Conservation (phyloP, 2,329 filamentous ascomycete species). For the Phyllosticta citriasiana region DNA sequence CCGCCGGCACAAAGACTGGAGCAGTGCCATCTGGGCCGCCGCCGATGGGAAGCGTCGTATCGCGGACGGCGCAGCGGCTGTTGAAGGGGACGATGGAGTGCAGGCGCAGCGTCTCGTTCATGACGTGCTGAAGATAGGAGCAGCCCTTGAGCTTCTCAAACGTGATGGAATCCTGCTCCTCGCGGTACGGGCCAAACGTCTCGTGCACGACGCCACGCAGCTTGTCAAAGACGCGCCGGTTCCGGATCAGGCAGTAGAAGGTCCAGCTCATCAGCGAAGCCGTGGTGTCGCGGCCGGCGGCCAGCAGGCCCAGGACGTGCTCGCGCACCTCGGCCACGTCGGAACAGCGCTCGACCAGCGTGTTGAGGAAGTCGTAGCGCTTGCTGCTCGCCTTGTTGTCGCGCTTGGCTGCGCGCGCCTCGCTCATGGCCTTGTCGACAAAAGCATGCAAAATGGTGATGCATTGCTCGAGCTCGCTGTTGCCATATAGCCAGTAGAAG, state of each 20-base stretch:
- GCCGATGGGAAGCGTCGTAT: slow-evolving; percentile 22
- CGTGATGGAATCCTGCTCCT: slow-evolving; percentile 23
- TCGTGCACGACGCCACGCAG: slow-evolving; percentile 31
- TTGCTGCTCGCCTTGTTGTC: slow-evolving; percentile 10
- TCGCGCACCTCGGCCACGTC: slow-evolving; percentile 33
- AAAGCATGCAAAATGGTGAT: not conserved
- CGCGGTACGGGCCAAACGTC: slow-evolving; percentile 31
- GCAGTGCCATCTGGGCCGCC: slow-evolving; percentile 17
- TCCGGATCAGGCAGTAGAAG: slow-evolving; percentile 30
- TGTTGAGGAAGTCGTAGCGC: slow-evolving; percentile 36
- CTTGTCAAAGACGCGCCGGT: slow-evolving; percentile 27
- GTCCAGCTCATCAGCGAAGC: slow-evolving; percentile 30
- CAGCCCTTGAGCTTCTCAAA: slow-evolving; percentile 34
- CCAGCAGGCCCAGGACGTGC: slow-evolving; percentile 37
- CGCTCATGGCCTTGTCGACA: slow-evolving; percentile 15
- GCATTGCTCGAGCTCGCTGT: not conserved
- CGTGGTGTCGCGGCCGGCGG: slow-evolving; percentile 32
- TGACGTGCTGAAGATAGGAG: slow-evolving; percentile 42
- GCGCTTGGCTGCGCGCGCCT: slow-evolving; percentile 12
- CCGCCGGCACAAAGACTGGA: slow-evolving; percentile 22
- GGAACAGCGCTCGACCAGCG: slow-evolving; percentile 35
- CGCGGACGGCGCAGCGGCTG: slow-evolving; percentile 24
- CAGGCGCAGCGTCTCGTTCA: slow-evolving; percentile 59
- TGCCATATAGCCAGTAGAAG: not conserved
- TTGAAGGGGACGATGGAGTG: slow-evolving; percentile 48